phyloP scores from a whole-genome alignment of 2,329 filamentous ascomycete genomes.

The Akanthomyces dipterigenus region DNA sequence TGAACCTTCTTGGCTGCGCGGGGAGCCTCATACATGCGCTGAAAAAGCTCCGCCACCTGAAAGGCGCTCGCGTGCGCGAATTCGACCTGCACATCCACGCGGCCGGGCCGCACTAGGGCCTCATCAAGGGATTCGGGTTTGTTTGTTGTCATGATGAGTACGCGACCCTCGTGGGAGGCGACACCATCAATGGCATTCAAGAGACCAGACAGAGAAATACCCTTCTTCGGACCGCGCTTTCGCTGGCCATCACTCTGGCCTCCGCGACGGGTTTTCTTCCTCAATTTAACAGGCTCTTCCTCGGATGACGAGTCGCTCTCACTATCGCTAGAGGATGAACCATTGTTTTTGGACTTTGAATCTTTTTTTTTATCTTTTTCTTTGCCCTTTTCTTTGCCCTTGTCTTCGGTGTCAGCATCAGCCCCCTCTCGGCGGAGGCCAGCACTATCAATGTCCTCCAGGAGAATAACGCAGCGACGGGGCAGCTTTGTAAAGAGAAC shows the following conservation, averaged over 20 bases:
- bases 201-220: conserved; percentile 71
- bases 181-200: conserved; percentile 82
- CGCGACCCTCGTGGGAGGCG: conserved; percentile 68
- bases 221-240: conserved; percentile 13
- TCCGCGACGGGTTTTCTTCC: conserved; percentile 12
- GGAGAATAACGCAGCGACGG: conserved; percentile 55
- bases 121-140: conserved; percentile 65
- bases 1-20: conserved; percentile 9
- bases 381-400: conserved; percentile 34
- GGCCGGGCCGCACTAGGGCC: conserved; percentile 65
- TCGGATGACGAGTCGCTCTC: conserved; percentile 18
- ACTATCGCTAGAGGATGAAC: conserved; percentile 14
- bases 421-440: conserved; percentile 41
- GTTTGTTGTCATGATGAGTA: conserved; percentile 81
- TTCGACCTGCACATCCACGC: conserved; percentile 62
- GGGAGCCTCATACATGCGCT: conserved; percentile 51
- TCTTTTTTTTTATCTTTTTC: conserved; percentile 16
- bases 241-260: conserved; percentile 16
- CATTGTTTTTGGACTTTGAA: neutral
- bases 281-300: conserved; percentile 14
- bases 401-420: conserved; percentile 15
- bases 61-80: conserved; percentile 51
- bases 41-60: conserved; percentile 52
- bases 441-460: conserved; percentile 65
- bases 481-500: conserved; percentile 55